These are phyloP conservation scores for Plasmodium chabaudi DNA, from an alignment of 169 alveolate genomes.

Conservation along the genomic window DNA sequence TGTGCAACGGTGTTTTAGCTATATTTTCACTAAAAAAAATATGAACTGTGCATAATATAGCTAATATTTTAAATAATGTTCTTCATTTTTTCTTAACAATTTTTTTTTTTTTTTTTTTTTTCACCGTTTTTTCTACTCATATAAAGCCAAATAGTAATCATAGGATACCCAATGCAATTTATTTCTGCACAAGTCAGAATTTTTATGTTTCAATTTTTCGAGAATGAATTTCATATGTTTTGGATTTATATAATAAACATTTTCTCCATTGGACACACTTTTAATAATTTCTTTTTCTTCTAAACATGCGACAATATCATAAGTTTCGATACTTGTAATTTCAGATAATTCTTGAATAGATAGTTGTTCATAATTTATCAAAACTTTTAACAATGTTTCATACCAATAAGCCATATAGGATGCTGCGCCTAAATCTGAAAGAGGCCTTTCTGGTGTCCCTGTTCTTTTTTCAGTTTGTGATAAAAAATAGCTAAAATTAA, in stretches of 20 bases:
- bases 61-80: too few species aligned
- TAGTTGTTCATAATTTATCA: conserved; percentile 15
- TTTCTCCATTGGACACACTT: conserved; percentile 86
- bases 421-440: conserved; percentile 97
- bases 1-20: too few species aligned
- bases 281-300: conserved; percentile 90
- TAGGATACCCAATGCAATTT: conserved; percentile 92
- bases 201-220: conserved; percentile 85
- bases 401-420: conserved; percentile 97
- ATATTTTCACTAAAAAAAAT: too few species aligned
- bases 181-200: conserved; percentile 83
- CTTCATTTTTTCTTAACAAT: neutral
- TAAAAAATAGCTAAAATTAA: conserved; percentile 92
- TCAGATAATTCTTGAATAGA: conserved; percentile 84
- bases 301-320: conserved; percentile 89
- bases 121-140: conserved; percentile 73
- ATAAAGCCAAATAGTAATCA: conserved; percentile 87
- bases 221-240: conserved; percentile 85
- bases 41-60: too few species aligned
- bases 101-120: neutral
- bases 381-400: conserved; percentile 50
- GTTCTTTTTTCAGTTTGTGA: conserved; percentile 93
- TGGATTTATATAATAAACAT: conserved; percentile 86
- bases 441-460: conserved; percentile 99
- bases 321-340: conserved; percentile 90